Evolutionary conservation across 495 filamentous ascomycete species (phyloP).

Genomic region (Xylaria grammica): DNA sequence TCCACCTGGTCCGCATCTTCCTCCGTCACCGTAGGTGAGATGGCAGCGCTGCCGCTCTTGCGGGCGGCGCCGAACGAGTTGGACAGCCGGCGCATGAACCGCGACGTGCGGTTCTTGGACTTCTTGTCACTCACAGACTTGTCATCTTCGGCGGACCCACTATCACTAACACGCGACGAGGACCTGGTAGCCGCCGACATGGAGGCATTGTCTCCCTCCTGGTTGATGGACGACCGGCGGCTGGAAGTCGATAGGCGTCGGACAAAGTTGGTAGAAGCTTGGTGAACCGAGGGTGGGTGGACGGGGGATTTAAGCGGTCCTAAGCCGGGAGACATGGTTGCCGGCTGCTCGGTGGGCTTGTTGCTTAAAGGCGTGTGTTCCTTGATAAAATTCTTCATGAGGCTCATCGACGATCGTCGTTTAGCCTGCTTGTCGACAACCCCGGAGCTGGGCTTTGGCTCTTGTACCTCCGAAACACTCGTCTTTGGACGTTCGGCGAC

Average conservation of each 20-base stretch:
- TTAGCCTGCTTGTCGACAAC: constrained; percentile 34
- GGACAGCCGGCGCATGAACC: constrained; percentile 82
- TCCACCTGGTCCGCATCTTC: constrained; percentile 58
- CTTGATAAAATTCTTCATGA: constrained; percentile 60
- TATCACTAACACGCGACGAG: constrained; percentile 40
- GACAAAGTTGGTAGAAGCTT: constrained; percentile 33
- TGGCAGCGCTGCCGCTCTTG: constrained; percentile 54
- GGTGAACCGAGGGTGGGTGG: constrained; percentile 47
- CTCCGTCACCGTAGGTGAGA: constrained; percentile 68
- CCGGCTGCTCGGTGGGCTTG: constrained; percentile 47
- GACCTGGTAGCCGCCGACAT: constrained; percentile 30
- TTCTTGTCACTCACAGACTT: constrained; percentile 60
- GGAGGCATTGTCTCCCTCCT: constrained; percentile 32
- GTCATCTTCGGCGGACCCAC: constrained; percentile 37
- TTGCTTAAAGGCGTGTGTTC: constrained; percentile 50
- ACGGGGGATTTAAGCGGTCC: constrained; percentile 45
- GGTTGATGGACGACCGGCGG: constrained; percentile 47
- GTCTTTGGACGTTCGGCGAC: constrained; percentile 32
- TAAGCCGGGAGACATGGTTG: constrained; percentile 31
- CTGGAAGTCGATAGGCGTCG: constrained; percentile 53
- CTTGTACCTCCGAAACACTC: constrained; percentile 46
- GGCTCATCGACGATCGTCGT: constrained; percentile 55
- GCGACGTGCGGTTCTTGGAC: constrained; percentile 65
- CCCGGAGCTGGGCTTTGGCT: constrained; percentile 31
- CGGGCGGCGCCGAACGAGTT: constrained; percentile 65